phyloP scores from a whole-genome alignment of 2,329 filamentous ascomycete genomes.

The Cercospora zeina region DNA sequence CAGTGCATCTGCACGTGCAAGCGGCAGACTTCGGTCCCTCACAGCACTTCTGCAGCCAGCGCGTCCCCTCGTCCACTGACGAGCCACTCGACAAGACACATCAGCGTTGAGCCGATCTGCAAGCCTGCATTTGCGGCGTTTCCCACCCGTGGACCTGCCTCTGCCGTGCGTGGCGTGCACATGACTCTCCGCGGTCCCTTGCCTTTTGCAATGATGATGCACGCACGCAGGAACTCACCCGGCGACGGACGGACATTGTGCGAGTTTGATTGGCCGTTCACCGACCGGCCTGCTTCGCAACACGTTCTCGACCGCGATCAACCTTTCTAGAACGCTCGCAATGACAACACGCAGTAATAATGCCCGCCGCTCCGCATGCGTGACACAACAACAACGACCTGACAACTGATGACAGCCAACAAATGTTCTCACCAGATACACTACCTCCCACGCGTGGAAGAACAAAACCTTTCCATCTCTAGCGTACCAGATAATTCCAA shows the following conservation, averaged over 20 bases:
- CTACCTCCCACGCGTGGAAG: not conserved
- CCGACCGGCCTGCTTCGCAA: not conserved
- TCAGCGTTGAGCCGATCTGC: slow-evolving; percentile 4
- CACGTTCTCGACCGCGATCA: not conserved
- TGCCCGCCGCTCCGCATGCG: not conserved
- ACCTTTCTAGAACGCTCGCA: not conserved
- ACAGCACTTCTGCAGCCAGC: not conserved
- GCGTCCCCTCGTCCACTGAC: not conserved
- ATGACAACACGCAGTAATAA: not conserved
- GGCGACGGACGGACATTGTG: not conserved
- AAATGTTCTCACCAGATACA: no score
- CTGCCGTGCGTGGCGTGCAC: no score
- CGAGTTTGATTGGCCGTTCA: not conserved
- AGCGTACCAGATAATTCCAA: not conserved
- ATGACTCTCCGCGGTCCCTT: not conserved
- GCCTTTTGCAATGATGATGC: not conserved
- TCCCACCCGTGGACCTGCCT: no score
- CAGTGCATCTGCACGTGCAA: not conserved
- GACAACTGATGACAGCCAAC: not conserved
- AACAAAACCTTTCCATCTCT: not conserved
- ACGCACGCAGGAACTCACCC: not conserved
- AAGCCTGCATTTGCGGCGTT: slow-evolving; percentile 1
- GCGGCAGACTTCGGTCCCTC: not conserved
- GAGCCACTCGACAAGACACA: not conserved
- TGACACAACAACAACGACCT: not conserved